Conservation (phyloP, 768 basidiomycete species). For the Lactarius pseudohatsudake region DNA sequence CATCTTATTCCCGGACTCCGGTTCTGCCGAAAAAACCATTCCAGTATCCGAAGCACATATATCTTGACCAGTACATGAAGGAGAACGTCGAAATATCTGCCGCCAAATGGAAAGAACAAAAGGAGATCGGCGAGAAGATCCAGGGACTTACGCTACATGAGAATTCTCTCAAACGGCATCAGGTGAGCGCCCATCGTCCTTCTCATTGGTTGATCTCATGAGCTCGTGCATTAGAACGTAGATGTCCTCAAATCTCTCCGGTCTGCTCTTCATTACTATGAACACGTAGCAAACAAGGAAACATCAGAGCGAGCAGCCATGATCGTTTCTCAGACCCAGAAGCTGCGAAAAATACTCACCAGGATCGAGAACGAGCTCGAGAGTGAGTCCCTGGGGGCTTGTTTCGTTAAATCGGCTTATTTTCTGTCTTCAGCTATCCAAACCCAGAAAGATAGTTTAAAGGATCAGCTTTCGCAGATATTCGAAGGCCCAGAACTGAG, state of each 20-base stretch:
- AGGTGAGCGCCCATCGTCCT: constrained; percentile 42
- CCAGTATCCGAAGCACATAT: constrained; percentile 62
- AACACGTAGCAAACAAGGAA: constrained; percentile 55
- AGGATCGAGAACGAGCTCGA: constrained; percentile 54
- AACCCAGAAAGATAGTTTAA: constrained; percentile 45
- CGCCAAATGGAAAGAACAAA: constrained; percentile 38
- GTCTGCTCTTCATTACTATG: constrained; percentile 67
- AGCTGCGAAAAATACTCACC: constrained; percentile 53
- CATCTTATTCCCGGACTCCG: constrained; percentile 29
- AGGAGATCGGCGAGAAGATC: constrained; percentile 49
- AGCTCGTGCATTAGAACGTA: constrained; percentile 44
- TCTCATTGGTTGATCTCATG: background rate
- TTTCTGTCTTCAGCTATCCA: constrained; percentile 49
- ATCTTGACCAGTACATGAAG: constrained; percentile 69
- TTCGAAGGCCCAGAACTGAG: constrained; percentile 69
- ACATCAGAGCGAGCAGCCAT: constrained; percentile 47
- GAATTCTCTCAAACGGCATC: constrained; percentile 48
- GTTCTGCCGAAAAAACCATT: constrained; percentile 38
- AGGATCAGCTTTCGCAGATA: constrained; percentile 44
- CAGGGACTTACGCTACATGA: constrained; percentile 47
- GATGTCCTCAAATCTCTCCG: constrained; percentile 64
- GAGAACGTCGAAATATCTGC: constrained; percentile 50
- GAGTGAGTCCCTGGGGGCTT: constrained; percentile 40
- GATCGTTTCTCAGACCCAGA: constrained; percentile 46
- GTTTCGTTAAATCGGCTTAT: background rate